Conservation (phyloP, 768 basidiomycete species). For the Naematelia aurantialba region DNA sequence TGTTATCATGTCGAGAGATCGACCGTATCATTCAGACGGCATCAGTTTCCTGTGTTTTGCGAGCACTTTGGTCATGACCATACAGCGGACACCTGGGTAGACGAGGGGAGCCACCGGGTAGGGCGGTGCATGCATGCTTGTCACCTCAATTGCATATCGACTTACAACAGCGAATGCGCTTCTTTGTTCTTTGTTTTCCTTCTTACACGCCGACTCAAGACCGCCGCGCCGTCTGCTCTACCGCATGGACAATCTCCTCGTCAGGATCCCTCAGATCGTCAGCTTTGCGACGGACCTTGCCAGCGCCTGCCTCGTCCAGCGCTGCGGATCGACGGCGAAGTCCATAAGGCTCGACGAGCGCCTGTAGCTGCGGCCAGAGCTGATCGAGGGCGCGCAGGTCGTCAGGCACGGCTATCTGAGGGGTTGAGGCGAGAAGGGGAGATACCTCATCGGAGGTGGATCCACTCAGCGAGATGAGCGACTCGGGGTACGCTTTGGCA, state of each 20-base stretch:
- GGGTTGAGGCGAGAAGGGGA: slow-evolving; percentile 16
- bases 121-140: too few relatives aligned
- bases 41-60: too few relatives aligned
- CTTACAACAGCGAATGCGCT: not conserved
- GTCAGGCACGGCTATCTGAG: slow-evolving; percentile 3
- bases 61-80: too few relatives aligned
- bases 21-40: too few relatives aligned
- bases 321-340: slow-evolving; percentile 23
- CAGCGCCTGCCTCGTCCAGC: slow-evolving; percentile 24
- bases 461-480: slow-evolving; percentile 46
- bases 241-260: slow-evolving; percentile 8
- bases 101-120: too few relatives aligned
- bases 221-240: not conserved
- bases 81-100: too few relatives aligned
- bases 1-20: too few relatives aligned
- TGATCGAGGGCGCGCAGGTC: slow-evolving; percentile 39
- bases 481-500: slow-evolving; percentile 39
- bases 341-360: slow-evolving; percentile 44
- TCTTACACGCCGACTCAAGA: slow-evolving; percentile 3
- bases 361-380: slow-evolving; percentile 49
- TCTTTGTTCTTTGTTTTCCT: not conserved
- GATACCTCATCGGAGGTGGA: slow-evolving; percentile 51
- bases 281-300: slow-evolving; percentile 34
- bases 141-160: not conserved
- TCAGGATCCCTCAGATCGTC: slow-evolving; percentile 45